Percentiles rank a stretch among this genome's conserved stretches.
Evolutionary conservation across 2,329 filamentous ascomycete species (phyloP).

Genomic region (Trichophyton simii): DNA sequence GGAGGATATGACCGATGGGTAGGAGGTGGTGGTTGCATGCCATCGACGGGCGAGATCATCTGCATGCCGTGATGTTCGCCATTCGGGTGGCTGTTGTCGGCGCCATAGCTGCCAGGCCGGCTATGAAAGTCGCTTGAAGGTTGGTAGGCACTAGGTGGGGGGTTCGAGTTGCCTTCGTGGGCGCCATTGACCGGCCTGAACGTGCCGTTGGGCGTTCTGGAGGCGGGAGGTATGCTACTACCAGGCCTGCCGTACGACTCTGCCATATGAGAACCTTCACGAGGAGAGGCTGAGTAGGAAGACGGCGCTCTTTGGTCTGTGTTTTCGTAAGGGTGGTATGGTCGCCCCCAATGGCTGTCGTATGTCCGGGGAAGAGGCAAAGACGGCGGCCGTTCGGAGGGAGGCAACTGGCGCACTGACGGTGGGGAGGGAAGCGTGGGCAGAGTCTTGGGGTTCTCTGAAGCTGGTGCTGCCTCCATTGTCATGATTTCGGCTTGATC

Average conservation of each 20-base stretch:
- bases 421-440: slow-evolving; percentile 5
- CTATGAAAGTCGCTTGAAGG: slow-evolving; percentile 12
- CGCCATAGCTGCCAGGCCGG: neutral
- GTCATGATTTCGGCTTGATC: neutral
- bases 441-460: neutral
- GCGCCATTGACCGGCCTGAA: slow-evolving; percentile 27
- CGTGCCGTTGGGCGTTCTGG: slow-evolving; percentile 18
- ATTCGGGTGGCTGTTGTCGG: slow-evolving; percentile 10
- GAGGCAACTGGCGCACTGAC: slow-evolving; percentile 8
- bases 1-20: slow-evolving; percentile 12
- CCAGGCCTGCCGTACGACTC: slow-evolving; percentile 21
- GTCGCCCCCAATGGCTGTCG: slow-evolving; percentile 8
- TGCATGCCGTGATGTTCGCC: slow-evolving; percentile 22
- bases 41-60: slow-evolving; percentile 17
- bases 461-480: slow-evolving; percentile 2
- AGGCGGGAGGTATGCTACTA: slow-evolving; percentile 20
- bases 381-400: slow-evolving; percentile 7
- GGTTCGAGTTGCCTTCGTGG: slow-evolving; percentile 16
- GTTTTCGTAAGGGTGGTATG: slow-evolving; percentile 7
- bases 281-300: slow-evolving; percentile 16
- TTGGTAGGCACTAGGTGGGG: slow-evolving; percentile 21
- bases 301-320: slow-evolving; percentile 8
- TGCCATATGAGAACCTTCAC: slow-evolving; percentile 15
- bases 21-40: slow-evolving; percentile 18
- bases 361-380: slow-evolving; percentile 10